Evolutionary conservation across 208 protist genomes (phyloP).

Genomic region (Trypanosoma cruzi): DNA sequence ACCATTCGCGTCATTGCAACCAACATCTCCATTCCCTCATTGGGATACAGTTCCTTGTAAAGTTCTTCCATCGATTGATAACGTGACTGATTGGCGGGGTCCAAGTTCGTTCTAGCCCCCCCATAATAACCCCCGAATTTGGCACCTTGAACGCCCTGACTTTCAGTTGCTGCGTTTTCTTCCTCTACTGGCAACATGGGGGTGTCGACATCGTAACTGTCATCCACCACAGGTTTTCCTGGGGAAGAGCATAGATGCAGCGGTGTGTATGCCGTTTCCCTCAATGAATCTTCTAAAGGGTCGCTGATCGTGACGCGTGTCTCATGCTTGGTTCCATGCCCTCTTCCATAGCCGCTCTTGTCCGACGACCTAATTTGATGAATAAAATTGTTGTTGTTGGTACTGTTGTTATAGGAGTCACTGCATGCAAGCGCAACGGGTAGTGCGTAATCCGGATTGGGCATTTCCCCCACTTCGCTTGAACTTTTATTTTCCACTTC

Average conservation of each 20-base stretch:
- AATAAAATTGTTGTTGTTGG: too few species aligned
- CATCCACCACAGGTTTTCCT: not conserved
- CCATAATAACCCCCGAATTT: not conserved
- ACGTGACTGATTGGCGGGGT: conserved; percentile 12
- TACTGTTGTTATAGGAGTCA: not conserved
- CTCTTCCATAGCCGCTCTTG: not conserved
- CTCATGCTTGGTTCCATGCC: not conserved
- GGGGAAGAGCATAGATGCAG: not conserved
- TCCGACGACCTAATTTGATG: not conserved
- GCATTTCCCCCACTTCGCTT: not conserved
- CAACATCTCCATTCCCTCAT: conserved; percentile 58
- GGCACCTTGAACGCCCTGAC: too few species aligned
- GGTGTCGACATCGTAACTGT: not conserved
- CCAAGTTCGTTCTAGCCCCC: not conserved
- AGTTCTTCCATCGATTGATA: conserved; percentile 39
- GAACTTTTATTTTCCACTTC: not conserved
- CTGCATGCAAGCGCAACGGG: not conserved
- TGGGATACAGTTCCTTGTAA: conserved; percentile 44
- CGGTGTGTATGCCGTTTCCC: not conserved
- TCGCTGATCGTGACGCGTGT: not conserved
- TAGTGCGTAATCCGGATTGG: not conserved
- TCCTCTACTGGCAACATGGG: not conserved
- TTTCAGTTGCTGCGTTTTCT: not conserved
- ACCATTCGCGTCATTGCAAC: conserved; percentile 50
- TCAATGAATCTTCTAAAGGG: not conserved